Conservation (phyloP, 306 rosid genomes). For the Dalbergia oliveri region DNA sequence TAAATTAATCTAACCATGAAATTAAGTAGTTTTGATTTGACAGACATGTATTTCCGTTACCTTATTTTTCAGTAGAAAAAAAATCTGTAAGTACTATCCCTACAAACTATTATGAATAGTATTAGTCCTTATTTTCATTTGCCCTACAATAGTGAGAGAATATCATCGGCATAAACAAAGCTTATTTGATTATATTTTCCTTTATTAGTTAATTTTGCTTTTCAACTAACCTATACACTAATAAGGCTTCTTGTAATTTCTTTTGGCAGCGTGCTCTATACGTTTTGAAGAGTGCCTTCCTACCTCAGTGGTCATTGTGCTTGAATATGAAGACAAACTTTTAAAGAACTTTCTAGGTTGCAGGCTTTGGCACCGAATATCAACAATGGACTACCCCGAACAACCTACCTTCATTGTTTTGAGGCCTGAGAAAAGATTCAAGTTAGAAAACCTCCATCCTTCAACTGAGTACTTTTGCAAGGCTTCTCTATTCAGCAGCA, state of each 20-base stretch:
- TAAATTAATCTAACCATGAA: slow-evolving; percentile 8
- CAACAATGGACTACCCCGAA: slow-evolving; percentile 69
- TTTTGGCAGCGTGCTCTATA: slow-evolving; percentile 70
- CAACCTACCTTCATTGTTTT: slow-evolving; percentile 84
- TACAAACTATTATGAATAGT: not conserved
- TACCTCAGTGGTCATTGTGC: slow-evolving; percentile 73
- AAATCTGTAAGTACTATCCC: slow-evolving; percentile 8
- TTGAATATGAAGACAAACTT: slow-evolving; percentile 68
- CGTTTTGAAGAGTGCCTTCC: slow-evolving; percentile 79
- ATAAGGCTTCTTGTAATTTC: slow-evolving; percentile 34
- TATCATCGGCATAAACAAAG: not conserved
- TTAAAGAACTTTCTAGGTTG: slow-evolving; percentile 73
- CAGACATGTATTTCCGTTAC: not conserved
- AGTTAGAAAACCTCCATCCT: slow-evolving; percentile 72
- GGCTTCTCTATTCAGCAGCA: slow-evolving; percentile 83
- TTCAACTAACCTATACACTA: slow-evolving; percentile 19
- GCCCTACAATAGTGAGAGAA: not conserved
- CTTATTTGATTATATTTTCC: slow-evolving; percentile 4
- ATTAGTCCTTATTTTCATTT: slow-evolving; percentile 19
- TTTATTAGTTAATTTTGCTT: slow-evolving; percentile 14
- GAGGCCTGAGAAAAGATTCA: slow-evolving; percentile 82
- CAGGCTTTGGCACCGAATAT: slow-evolving; percentile 81
- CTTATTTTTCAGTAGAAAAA: not conserved
- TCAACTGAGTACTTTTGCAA: slow-evolving; percentile 83
- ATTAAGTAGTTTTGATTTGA: slow-evolving; percentile 3